phyloP scores from a whole-genome alignment of 257 asterid species.

The Przewalskia tangutica region DNA sequence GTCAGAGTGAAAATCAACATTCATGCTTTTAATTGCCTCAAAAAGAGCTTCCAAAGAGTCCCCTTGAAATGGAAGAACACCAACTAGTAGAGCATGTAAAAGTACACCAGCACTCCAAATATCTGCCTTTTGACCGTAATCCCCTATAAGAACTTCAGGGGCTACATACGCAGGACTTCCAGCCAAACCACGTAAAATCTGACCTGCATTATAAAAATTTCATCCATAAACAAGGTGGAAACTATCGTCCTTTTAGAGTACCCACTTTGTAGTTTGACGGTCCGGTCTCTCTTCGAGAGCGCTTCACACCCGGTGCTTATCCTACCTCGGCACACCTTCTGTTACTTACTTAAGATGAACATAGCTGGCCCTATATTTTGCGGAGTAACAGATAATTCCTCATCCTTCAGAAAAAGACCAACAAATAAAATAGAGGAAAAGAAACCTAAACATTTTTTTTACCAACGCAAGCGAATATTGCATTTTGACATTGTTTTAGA shows the following conservation, averaged over 20 bases:
- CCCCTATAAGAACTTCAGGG: constrained; percentile 36
- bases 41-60: constrained; percentile 25
- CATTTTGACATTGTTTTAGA: neutral
- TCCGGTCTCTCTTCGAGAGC: too few species aligned
- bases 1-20: constrained; percentile 33
- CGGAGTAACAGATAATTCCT: neutral
- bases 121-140: constrained; percentile 32
- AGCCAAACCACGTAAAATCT: constrained; percentile 34
- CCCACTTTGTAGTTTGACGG: too few species aligned
- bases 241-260: too few species aligned
- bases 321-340: too few species aligned
- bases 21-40: constrained; percentile 27
- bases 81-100: constrained; percentile 34
- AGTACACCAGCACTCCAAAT: constrained; percentile 48
- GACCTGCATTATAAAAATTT: constrained; percentile 17
- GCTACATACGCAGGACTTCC: constrained; percentile 48
- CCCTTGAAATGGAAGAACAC: constrained; percentile 40
- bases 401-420: neutral
- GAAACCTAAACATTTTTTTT: neutral
- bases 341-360: neutral
- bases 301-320: too few species aligned
- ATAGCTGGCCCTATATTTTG: neutral
- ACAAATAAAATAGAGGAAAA: neutral
- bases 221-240: neutral
- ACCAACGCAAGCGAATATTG: neutral